Evolutionary conservation across 2,329 filamentous ascomycete genomes (phyloP).

Genomic region (Aspergillus ustus): DNA sequence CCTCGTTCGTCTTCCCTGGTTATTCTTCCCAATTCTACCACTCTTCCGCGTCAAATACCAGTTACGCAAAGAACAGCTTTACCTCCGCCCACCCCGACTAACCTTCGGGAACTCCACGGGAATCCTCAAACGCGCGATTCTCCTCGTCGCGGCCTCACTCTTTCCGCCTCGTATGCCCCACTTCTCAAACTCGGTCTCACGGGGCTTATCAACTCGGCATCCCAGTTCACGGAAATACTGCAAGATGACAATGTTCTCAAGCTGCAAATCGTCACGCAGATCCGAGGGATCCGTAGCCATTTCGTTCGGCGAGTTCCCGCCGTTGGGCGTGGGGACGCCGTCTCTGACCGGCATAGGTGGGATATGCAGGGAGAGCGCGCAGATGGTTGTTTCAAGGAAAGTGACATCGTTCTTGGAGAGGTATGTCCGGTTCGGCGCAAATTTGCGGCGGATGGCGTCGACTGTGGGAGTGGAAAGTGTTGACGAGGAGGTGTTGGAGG

Average conservation of each 20-base stretch:
- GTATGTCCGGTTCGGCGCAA: conserved; percentile 42
- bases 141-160: conserved; percentile 56
- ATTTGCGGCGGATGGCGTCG: conserved; percentile 46
- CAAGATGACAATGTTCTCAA: conserved; percentile 40
- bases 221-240: conserved; percentile 54
- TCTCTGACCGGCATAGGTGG: conserved; percentile 46
- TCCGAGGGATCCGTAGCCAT: conserved; percentile 51
- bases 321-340: conserved; percentile 40
- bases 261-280: conserved; percentile 49
- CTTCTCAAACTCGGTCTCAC: conserved; percentile 46
- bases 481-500: conserved; percentile 18
- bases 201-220: conserved; percentile 48
- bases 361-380: conserved; percentile 51
- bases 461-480: conserved; percentile 45
- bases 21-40: neutral
- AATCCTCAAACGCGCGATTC: conserved; percentile 72
- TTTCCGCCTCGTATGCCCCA: conserved; percentile 59
- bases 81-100: conserved; percentile 42
- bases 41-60: neutral
- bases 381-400: conserved; percentile 51
- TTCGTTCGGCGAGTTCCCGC: conserved; percentile 42
- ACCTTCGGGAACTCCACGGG: conserved; percentile 82
- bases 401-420: conserved; percentile 47
- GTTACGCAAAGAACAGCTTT: neutral
- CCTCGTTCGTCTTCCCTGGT: neutral